Evolutionary conservation across 1,139 yeast genomes (phyloP).

Genomic region (Ogataea hybrid): DNA sequence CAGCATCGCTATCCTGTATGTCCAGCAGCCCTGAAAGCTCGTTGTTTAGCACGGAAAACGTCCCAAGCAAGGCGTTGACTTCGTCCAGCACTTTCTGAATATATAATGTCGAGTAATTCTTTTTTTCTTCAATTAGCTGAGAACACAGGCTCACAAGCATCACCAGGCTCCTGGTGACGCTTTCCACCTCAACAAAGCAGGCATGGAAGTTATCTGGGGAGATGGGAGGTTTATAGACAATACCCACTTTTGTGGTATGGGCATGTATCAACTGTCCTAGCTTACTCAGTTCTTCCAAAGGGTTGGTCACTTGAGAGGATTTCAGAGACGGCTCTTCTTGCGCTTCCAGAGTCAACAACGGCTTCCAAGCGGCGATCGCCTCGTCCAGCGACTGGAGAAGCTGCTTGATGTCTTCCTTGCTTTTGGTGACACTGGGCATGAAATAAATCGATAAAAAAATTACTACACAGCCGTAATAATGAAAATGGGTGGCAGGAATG

Average conservation of each 20-base stretch:
- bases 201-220: constrained; percentile 40
- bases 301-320: constrained; percentile 41
- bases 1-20: constrained; percentile 23
- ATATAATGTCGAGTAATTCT: constrained; percentile 40
- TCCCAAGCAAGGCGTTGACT: constrained; percentile 35
- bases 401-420: constrained; percentile 13
- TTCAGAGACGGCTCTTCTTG: background rate
- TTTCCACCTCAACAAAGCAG: constrained; percentile 52
- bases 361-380: constrained; percentile 15
- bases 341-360: constrained; percentile 1
- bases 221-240: constrained; percentile 65
- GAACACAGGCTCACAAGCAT: constrained; percentile 45
- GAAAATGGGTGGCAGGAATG: background rate
- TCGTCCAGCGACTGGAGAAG: constrained; percentile 15
- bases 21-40: constrained; percentile 33
- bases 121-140: constrained; percentile 38
- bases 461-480: background rate
- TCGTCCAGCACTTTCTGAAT: constrained; percentile 38
- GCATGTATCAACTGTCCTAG: constrained; percentile 63
- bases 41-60: constrained; percentile 31
- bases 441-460: constrained; percentile 2
- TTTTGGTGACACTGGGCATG: constrained; percentile 8
- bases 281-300: constrained; percentile 58
- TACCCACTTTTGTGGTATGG: constrained; percentile 76
- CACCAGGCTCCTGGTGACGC: constrained; percentile 44